phyloP scores from a whole-genome alignment of 2,329 filamentous ascomycete species.

The Alternaria novae-zelandiae region DNA sequence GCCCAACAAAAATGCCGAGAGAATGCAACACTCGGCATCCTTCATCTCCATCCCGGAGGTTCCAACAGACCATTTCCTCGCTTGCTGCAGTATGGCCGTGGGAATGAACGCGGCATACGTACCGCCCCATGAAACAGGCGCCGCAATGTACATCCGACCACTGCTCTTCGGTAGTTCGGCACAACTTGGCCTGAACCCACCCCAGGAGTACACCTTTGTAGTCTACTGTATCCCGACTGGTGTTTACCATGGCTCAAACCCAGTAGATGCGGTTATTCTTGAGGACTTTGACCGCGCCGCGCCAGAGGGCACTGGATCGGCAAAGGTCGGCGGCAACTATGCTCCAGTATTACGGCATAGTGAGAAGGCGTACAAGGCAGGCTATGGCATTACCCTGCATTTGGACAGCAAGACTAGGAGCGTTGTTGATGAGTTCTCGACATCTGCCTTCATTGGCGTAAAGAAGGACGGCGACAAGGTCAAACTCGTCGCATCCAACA shows the following conservation, averaged over 20 bases:
- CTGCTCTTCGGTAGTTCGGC: conserved; percentile 86
- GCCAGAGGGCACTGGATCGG: conserved; percentile 86
- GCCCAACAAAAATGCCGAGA: conserved; percentile 79
- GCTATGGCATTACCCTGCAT: conserved; percentile 94
- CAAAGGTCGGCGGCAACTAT: conserved; percentile 97
- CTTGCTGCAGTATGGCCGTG: conserved; percentile 80
- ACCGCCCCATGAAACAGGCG: conserved; percentile 85
- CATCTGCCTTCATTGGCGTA: conserved; percentile 89
- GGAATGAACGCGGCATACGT: conserved; percentile 89
- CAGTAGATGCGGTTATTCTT: conserved; percentile 85
- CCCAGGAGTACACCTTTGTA: conserved; percentile 89
- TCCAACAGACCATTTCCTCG: conserved; percentile 76
- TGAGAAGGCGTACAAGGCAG: conserved; percentile 77
- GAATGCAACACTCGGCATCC: conserved; percentile 83
- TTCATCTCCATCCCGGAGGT: conserved; percentile 85
- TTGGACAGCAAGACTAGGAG: conserved; percentile 83
- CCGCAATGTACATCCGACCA: conserved; percentile 91
- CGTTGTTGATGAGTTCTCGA: conserved; percentile 95
- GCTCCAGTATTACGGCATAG: conserved; percentile 89
- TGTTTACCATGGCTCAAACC: conserved; percentile 89
- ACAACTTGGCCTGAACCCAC: conserved; percentile 83
- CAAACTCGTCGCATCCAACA: conserved; percentile 86
- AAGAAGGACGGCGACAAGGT: conserved; percentile 65
- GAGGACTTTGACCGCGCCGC: conserved; percentile 94
- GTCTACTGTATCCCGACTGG: conserved; percentile 92